Conservation (phyloP, 2,329 filamentous ascomycete species). For the Elsinoe necatrix region DNA sequence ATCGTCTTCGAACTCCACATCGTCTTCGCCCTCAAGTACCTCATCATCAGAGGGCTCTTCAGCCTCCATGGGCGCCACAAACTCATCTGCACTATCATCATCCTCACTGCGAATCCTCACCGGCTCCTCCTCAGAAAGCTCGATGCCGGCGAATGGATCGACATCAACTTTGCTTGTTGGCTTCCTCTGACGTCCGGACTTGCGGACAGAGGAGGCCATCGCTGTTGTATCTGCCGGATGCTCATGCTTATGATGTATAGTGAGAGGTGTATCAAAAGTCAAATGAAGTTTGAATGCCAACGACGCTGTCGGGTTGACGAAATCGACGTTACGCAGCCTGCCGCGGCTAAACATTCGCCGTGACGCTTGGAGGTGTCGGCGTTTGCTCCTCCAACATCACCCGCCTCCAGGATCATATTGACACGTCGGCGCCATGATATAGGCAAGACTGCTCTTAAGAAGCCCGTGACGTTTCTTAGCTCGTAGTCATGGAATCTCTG, state of each 20-base stretch:
- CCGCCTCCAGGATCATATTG: background rate
- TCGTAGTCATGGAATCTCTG: constrained; percentile 34
- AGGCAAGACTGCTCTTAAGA: too few species aligned
- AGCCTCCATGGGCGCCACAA: background rate
- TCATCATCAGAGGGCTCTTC: background rate
- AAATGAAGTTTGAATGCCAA: background rate
- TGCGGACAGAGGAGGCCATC: constrained; percentile 9
- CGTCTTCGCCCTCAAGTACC: constrained; percentile 24
- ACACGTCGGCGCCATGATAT: background rate
- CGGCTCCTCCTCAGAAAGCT: constrained; percentile 7
- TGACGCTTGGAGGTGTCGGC: background rate
- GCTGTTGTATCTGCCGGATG: background rate
- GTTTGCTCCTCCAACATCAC: background rate
- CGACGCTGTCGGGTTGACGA: background rate
- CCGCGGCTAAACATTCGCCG: background rate
- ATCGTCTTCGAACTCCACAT: constrained; percentile 24
- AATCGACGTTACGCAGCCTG: background rate
- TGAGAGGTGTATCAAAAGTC: background rate
- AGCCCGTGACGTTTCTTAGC: too few species aligned
- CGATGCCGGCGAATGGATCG: constrained; percentile 5
- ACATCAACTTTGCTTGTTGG: background rate
- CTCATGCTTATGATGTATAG: background rate
- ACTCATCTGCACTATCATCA: background rate
- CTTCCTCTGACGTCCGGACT: constrained; percentile 4
- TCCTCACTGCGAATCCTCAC: background rate